Evolutionary conservation across 805 yeast species (phyloP).

Genomic region (Starmerella floricola): DNA sequence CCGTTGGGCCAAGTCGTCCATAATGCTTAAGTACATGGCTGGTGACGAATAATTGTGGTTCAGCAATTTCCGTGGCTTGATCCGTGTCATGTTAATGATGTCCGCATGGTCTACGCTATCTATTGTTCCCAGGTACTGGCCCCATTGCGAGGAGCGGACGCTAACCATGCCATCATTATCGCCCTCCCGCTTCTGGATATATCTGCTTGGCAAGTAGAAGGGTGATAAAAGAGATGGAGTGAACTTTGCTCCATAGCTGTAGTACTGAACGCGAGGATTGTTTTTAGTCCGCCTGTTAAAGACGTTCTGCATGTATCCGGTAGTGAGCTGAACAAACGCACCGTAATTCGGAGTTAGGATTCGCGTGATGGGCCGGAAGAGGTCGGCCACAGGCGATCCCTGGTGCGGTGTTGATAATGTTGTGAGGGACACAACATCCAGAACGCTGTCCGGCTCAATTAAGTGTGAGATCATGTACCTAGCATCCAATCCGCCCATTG

Average conservation of each 20-base stretch:
- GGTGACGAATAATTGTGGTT: conserved; percentile 46
- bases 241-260: conserved; percentile 72
- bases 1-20: conserved; percentile 45
- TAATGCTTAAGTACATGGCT: conserved; percentile 56
- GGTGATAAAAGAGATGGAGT: conserved; percentile 50
- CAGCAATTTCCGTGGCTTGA: conserved; percentile 24
- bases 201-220: conserved; percentile 51
- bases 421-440: conserved; percentile 60
- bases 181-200: conserved; percentile 40
- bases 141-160: conserved; percentile 71
- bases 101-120: conserved; percentile 75
- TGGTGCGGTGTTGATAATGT: conserved; percentile 82
- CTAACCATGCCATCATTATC: conserved; percentile 83
- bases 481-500: conserved; percentile 90
- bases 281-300: conserved; percentile 46
- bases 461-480: conserved; percentile 57
- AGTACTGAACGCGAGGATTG: conserved; percentile 55
- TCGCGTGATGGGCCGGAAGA: conserved; percentile 31
- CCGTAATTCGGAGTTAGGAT: conserved; percentile 24
- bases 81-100: conserved; percentile 53
- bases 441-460: conserved; percentile 30
- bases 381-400: conserved; percentile 77
- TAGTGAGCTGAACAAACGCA: conserved; percentile 55
- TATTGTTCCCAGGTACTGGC: conserved; percentile 65
- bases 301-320: conserved; percentile 34